Base-by-base conservation (phyloP, 495 filamentous ascomycete genomes). In the Rusavskia elegans region DNA sequence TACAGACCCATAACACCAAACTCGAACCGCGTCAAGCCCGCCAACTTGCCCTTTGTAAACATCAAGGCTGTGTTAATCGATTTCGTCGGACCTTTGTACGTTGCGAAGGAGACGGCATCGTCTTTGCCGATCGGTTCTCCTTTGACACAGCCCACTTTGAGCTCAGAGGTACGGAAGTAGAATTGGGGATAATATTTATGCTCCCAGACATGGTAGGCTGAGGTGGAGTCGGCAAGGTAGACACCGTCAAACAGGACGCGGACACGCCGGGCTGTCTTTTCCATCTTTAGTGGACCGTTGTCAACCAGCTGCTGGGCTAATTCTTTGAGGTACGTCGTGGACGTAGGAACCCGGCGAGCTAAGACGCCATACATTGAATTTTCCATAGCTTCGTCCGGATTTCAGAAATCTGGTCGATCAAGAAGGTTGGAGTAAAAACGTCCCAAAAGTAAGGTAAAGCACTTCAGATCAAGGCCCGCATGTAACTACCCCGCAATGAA, bases 131-230 rank as follows among this genome's bases (percentile, higher is more conserved):
- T 48, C 9, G 58, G n/a, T 23, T 53, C 53, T 23, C 37, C n/a
- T 20, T 53, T 53, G 49, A 60, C 53, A 7, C 42, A 23, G 29
- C 21, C 49, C 8, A 7, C 2, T 35, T 50, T 44, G 36, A 60
- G 21, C 9, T 38, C 53, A 1, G 42, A 40, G 0, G 21, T 48
- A 1, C 51, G 57, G 5, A 59, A 23, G 39, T 44, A 48, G 32
- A 17, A 38, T n/a, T 55, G 32, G 2, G 51, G 50, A 39, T 25
- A 45, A 55, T 53, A 46, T 10, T 36, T 7, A 45, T 53, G 60
- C 50, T 71, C 68, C 69, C 69, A 72, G 48, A 71, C 66, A 50
- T 67, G 59, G 23, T 20, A 53, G 21, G 68, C 70, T 17, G 55
- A 32, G 13, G 60, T 68, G 11, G 70, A 68, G 52, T 69, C 62